Percentiles rank a stretch among this genome's conserved stretches.
These are phyloP conservation scores for Epipyxis sp. DNA, from an alignment of 108 stramenopile species.

Conservation along the genomic window DNA sequence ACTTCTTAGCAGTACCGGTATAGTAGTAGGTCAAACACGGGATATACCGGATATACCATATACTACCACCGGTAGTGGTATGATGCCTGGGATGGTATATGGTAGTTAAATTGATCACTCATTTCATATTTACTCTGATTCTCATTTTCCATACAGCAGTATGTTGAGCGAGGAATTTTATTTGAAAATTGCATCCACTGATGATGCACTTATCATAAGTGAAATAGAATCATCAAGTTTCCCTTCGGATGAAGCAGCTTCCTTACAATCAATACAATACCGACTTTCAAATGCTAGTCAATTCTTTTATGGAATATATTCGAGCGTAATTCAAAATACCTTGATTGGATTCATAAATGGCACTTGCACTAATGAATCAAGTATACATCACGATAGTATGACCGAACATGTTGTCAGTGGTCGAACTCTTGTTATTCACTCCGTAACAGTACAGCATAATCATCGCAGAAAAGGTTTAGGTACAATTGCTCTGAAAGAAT, in stretches of 20 bases:
- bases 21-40: too few relatives aligned
- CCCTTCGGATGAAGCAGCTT: slow-evolving; percentile 74
- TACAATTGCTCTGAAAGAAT: slow-evolving; percentile 30
- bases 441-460: slow-evolving; percentile 38
- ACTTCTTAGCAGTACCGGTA: too few relatives aligned
- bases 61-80: too few relatives aligned
- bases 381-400: slow-evolving; percentile 64
- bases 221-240: slow-evolving; percentile 44
- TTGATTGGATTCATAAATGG: slow-evolving; percentile 75
- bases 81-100: too few relatives aligned
- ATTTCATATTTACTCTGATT: too few relatives aligned
- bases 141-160: too few relatives aligned
- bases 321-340: slow-evolving; percentile 34
- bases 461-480: slow-evolving; percentile 64
- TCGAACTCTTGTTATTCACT: slow-evolving; percentile 74
- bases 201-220: background rate
- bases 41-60: too few relatives aligned
- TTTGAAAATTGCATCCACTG: background rate
- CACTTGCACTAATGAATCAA: slow-evolving; percentile 61
- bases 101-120: too few relatives aligned
- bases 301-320: slow-evolving; percentile 46
- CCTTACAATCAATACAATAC: slow-evolving; percentile 70
- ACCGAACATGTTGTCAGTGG: slow-evolving; percentile 69
- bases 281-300: slow-evolving; percentile 65
- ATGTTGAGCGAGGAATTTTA: background rate